Base-by-base conservation (phyloP, 768 basidiomycete species). In the Neoboletus brunneissimus region DNA sequence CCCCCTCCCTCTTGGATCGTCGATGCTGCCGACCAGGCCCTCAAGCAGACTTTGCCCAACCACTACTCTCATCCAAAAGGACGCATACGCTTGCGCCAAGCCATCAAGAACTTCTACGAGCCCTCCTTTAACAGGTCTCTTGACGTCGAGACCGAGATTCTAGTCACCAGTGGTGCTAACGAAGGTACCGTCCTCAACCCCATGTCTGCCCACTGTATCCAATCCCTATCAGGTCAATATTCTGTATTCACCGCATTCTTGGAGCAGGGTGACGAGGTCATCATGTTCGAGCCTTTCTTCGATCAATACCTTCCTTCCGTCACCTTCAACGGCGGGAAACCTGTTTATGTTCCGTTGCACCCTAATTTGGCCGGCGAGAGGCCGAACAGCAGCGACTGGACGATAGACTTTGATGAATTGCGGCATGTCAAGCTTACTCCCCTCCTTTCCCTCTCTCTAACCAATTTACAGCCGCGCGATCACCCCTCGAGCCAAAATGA, bases 221-320 rank as follows among this genome's bases (percentile, higher is more conserved):
- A 62, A 43, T 7, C 15, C 4, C 48, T 57, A 29, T 20, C 27
- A 70, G 95, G 96, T 25, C 90, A 94, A 79, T 98, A 96, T 72
- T 85, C 95, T 49, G 91, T 94, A 50, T 91, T 96, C 64, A 83
- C 86, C 12, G 97, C 97, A 0, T 98, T 96, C 76, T 73, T 97
- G 38, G 88, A 98, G 58, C 80, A 83, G 37, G 96, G 89, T 4
- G 97, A 98, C 66, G 97, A 99, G 72, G 96, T 98, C 60, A 96
- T 99, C 73, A 87, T 98, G 83, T 95, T 98, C 67, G 97, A 98
- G 73, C 96, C 95, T 2, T 97, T 93, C 79, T 98, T 97, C 68
- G 95, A 98, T 68, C 95, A 98, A 71, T 96, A 94, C 71, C 81
- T 94, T 50, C 89, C 94, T 23, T 92, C 91, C 7, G 88, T 96